A percentile compares a stretch with the other conserved stretches of the same genome.
phyloP scores from a whole-genome alignment of 352 stramenopile species.

The Phytopythium montanum region DNA sequence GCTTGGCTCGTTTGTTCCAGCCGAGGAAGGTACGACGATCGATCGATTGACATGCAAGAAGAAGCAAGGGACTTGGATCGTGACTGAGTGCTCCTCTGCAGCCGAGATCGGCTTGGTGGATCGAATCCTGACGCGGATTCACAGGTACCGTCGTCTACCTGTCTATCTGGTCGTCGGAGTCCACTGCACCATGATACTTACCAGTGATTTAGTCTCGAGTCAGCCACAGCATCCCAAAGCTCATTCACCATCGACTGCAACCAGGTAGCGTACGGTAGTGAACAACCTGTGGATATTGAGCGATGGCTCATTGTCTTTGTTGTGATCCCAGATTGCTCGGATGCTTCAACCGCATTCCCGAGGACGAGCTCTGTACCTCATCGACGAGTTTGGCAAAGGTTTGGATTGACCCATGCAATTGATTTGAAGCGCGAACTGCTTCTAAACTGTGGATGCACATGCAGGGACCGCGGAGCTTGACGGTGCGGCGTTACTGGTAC shows the following conservation, averaged over 20 bases:
- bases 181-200: not conserved
- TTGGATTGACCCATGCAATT: not conserved
- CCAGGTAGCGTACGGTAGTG: constrained; percentile 34
- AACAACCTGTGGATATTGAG: not conserved
- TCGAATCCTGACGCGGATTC: constrained; percentile 80
- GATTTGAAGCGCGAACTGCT: not conserved
- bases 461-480: constrained; percentile 72
- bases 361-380: constrained; percentile 61
- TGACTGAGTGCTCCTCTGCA: constrained; percentile 12
- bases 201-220: constrained; percentile 56
- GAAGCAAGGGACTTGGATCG: not conserved
- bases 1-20: constrained; percentile 79
- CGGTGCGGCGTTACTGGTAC: constrained; percentile 71
- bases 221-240: constrained; percentile 64
- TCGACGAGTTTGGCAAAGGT: constrained; percentile 90
- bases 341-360: constrained; percentile 73
- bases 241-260: constrained; percentile 89
- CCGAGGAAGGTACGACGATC: constrained; percentile 43
- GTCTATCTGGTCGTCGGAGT: not conserved
- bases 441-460: not conserved
- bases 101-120: constrained; percentile 67
- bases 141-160: constrained; percentile 37
- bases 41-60: not conserved
- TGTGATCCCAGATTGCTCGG: constrained; percentile 49
- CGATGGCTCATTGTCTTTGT: not conserved